Base-by-base conservation (phyloP, 495 filamentous ascomycete genomes). In the Penicillium maclennaniae region DNA sequence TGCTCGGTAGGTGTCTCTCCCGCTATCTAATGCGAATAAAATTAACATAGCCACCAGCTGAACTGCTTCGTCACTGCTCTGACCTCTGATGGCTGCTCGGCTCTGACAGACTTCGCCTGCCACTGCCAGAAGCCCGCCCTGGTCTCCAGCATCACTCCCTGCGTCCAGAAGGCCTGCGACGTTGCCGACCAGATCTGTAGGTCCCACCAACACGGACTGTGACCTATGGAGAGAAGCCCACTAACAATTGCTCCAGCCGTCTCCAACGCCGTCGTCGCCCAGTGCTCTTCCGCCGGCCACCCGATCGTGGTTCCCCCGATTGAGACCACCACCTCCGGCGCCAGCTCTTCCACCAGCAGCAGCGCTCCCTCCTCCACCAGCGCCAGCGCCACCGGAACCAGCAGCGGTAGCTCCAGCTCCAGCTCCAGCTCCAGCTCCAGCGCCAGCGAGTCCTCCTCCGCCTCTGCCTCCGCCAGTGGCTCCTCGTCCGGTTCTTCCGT, bases 101-200 rank as follows among this genome's bases (percentile, higher is more conserved):
- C 31, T 20, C 53, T 79, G 39, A 70, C 64, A 40, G 76, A 80
- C 63, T 80, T 80, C 54, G 68, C 68, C 48, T 80, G 77, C 62
- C 77, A 80, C 63, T 80, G 77, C 62, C 62, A 71, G 58, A 76
- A 77, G 59, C 56, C 71, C 41, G 45, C 58, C 8, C 67, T 80
- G 23, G 64, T 77, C 42, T 45, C 49, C 49, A 45, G 44, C 21
- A 67, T 78, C 45, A 70, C 68, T 28, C 75, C 77, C 19, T 80
- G 77, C 44, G 72, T 79, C 10, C 43, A 77, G 60, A 65, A 68
- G 52, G 64, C 62, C 14, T 80, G 76, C 61, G 49, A 51, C 15
- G 25, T 57, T 10, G 23, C 56, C 0, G 76, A 77, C 51, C 75
- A 76, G 49, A 60, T 67, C 41, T 53, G 70, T 69, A 62, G 21